Evolutionary conservation across 192 early-diverging fungal genomes (phyloP), one percentile per base, ranked within the genome.

Genomic region (Coemansia sp.): DNA sequence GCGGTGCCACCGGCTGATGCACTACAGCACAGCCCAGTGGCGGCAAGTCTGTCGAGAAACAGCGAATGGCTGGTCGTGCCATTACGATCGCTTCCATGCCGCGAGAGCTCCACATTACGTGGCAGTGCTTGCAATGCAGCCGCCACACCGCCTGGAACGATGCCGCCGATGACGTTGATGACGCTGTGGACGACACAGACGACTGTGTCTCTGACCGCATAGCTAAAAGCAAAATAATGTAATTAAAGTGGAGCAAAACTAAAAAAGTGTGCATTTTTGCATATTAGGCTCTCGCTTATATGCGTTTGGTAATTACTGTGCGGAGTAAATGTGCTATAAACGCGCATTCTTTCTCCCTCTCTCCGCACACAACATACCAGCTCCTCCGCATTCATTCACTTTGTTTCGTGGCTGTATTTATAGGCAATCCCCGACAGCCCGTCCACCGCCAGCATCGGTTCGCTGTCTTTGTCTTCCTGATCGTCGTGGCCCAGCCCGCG

Each of bases 341-440:
- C 7, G 31, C 31, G 31, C 57, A 26, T 26, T 53, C 37, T n/a
- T 59, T 21, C 21, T 21, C 21, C 21, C 29, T 55, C 35, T 41
- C 41, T 17, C 14, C 43, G 12, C 31, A 35, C 29, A 31, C 6
- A 6, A 8, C 31, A 35, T 35, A 35, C 31, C 6, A 7, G 31
- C 31, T 35, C 31, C 31, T 35, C 31, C 31, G 31, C 31, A 35
- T 35, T 35, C 31, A 35, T 51, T 70, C 7, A 48, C 35, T 80
- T 50, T 39, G 75, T 77, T 60, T 89, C 89, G 38, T 75, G 51
- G 0, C 16, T 38, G 64, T 94, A 94, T 3, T 91, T 90, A 47
- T 85, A 82, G 11, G 96, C 96, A 76, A 95, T 93, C 2, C 96
- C 94, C n/a, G 84, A 82, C 26, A 91, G 79, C 6, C 96, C 96